Evolutionary conservation across 805 yeast genomes (phyloP), one percentile per base, ranked within the genome.

Genomic region (Metschnikowia aberdeeniae): DNA sequence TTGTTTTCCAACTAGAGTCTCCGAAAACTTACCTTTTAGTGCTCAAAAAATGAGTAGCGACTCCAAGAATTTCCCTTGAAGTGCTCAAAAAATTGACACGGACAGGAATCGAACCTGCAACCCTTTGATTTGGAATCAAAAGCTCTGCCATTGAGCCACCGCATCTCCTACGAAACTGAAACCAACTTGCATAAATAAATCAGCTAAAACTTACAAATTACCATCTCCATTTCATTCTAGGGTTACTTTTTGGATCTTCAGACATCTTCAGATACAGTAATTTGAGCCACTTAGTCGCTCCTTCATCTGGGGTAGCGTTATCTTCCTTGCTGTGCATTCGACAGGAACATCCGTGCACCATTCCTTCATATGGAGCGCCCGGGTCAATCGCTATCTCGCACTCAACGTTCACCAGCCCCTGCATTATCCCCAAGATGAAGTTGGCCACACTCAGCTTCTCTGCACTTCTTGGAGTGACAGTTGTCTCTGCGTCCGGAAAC

Each of bases 101-200:
- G 57, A 53, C 57, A 53, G 57, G 57, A 53, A 53, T 53, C 55
- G 57, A 54, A 54, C 57, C 57, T 54, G 57, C 57, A 54, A 52
- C 57, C 57, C 51, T 54, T 54, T 52, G 57, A 53, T 53, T 52
- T 53, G 57, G 57, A 54, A 52, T 54, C 57, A 52, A 54, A 54
- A 54, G 57, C 57, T 54, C 57, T 54, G 50, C 57, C 57, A 54
- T 54, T 54, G 57, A 54, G 57, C 57, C 56, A 54, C 57, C 53
- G 57, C 57, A 54, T 54, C 57, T 5, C 19, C 24, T 31, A 24
- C 42, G 4, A 0, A 14, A 4, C 6, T 5, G 4, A 9, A 24
- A 14, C 2, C 3, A 14, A 6, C 12, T 22, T 22, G 26, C 26
- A 22, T 7, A 22, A 22, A 22, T 22, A 22, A 6, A 22, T 3